Percentiles rank a stretch among this genome's conserved stretches.
phyloP scores from a whole-genome alignment of 140 eudicot species.

The Senecio squalidus region DNA sequence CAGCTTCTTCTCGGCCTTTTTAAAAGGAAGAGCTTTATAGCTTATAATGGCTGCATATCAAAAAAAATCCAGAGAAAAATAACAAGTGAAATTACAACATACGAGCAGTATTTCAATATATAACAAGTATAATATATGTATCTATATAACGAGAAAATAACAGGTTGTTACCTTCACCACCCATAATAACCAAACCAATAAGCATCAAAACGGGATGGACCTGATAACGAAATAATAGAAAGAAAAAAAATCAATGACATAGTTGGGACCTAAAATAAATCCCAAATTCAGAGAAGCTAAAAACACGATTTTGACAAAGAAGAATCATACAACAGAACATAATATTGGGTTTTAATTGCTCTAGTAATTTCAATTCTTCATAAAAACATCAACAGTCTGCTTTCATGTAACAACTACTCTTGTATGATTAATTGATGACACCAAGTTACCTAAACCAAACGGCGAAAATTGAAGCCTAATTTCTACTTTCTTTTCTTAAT shows the following conservation, averaged over 20 bases:
- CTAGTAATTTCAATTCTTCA: background rate
- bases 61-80: background rate
- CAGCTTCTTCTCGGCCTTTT: conserved; percentile 77
- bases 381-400: background rate
- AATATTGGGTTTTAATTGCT: background rate
- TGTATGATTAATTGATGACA: background rate
- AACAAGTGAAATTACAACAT: background rate
- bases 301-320: background rate
- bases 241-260: background rate
- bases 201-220: conserved; percentile 95
- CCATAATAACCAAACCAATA: conserved; percentile 80
- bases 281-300: background rate
- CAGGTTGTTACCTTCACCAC: conserved; percentile 80
- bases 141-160: background rate
- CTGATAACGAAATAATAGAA: conserved; percentile 39
- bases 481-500: no score
- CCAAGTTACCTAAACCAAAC: no score
- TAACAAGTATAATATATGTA: background rate
- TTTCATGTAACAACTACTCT: background rate
- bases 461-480: no score
- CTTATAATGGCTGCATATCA: conserved; percentile 70
- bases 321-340: background rate
- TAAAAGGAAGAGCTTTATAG: conserved; percentile 77
- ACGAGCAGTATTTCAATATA: background rate
- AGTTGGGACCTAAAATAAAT: background rate